A percentile compares a stretch with the other conserved stretches of the same genome.
These are phyloP conservation scores for Psidium friedrichsthalianum DNA, from an alignment of 345 rosid species.

Conservation along the genomic window DNA sequence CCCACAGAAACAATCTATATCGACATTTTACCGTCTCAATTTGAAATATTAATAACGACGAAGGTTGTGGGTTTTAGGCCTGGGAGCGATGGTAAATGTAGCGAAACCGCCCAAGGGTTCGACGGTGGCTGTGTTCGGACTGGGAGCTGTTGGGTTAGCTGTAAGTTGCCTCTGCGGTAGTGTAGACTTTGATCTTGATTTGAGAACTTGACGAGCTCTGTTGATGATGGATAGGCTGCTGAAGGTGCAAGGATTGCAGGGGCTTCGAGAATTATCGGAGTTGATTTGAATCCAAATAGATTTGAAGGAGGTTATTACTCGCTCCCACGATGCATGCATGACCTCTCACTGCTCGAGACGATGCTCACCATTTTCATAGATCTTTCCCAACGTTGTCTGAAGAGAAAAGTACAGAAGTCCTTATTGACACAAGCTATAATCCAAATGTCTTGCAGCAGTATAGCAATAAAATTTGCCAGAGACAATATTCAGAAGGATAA, in stretches of 20 bases:
- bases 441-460: not conserved
- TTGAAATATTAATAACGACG: not conserved
- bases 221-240: constrained; percentile 17
- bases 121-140: constrained; percentile 26
- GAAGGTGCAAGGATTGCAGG: constrained; percentile 36
- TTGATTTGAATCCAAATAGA: constrained; percentile 17
- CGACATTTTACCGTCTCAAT: not conserved
- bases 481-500: not conserved
- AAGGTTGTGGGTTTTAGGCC: constrained; percentile 6
- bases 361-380: not conserved
- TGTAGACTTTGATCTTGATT: not conserved
- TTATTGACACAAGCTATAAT: not conserved
- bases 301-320: constrained; percentile 13
- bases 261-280: constrained; percentile 32
- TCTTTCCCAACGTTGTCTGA: not conserved
- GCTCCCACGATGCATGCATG: not conserved
- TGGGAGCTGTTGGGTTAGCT: constrained; percentile 39
- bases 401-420: not conserved
- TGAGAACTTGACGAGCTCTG: not conserved
- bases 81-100: constrained; percentile 32
- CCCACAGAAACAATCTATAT: not conserved
- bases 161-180: not conserved
- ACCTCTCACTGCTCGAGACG: not conserved
- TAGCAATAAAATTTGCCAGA: not conserved
- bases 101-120: constrained; percentile 28